A percentile compares a stretch with the other conserved stretches of the same genome.
Conservation (phyloP, 129 eudicot species). For the Flaveria ramosissima region DNA sequence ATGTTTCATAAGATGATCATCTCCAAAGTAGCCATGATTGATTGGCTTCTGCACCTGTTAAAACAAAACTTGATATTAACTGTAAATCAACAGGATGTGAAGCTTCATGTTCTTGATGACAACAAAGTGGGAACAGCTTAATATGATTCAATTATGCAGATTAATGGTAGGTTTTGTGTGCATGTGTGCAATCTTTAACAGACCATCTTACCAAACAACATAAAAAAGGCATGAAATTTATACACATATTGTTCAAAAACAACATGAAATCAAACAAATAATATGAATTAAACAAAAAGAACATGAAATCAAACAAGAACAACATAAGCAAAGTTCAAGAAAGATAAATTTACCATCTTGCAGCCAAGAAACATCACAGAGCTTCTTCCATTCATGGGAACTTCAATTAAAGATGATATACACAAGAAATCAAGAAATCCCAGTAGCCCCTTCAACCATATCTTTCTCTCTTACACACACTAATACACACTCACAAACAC, state of each 20-base stretch:
- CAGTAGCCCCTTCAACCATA: conserved; percentile 20
- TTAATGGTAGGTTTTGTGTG: conserved; percentile 18
- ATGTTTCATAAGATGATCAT: conserved; percentile 23
- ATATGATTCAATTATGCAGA: not conserved
- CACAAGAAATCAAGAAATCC: conserved; percentile 10
- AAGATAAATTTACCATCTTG: conserved; percentile 33
- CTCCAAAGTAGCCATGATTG: conserved; percentile 30
- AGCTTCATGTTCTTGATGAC: not conserved
- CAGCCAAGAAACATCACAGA: conserved; percentile 22
- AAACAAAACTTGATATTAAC: conserved; percentile 2
- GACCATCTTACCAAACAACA: conserved; percentile 17
- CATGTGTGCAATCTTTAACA: conserved; percentile 12
- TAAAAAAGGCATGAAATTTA: conserved; percentile 6
- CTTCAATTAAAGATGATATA: conserved; percentile 5
- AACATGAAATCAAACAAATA: not conserved
- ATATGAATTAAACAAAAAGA: too few species aligned
- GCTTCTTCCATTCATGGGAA: conserved; percentile 28
- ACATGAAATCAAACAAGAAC: not conserved
- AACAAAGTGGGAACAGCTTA: not conserved
- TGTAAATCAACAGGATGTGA: not conserved
- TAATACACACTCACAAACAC: not conserved
- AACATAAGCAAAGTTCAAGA: not conserved
- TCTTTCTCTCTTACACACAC: conserved; percentile 2
- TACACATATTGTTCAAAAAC: not conserved
- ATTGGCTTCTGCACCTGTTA: conserved; percentile 39